Base-by-base conservation (phyloP, 805 yeast genomes). In the Sugiyamaella qingdaonensis region DNA sequence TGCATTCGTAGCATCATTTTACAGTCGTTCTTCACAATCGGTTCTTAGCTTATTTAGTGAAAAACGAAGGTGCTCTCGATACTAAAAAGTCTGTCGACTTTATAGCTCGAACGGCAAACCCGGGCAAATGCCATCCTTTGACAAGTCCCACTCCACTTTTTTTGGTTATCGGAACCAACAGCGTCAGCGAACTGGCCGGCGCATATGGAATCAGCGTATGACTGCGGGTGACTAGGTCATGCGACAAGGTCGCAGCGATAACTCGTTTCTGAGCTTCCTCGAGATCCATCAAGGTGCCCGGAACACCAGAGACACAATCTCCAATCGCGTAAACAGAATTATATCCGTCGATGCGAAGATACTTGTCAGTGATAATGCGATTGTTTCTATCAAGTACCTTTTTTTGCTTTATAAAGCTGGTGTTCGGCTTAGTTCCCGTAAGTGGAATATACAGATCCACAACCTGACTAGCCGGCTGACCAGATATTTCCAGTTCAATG, bases 111-210 rank as follows among this genome's bases (percentile, higher is more conserved):
- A 59, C 57, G 9, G 58, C 19, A 27, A 58, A 58, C 32, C 53
- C 54, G 5, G 63, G 63, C 29, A 54, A 21, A 10, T 51, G 31
- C 47, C 50, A 51, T 14, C 64, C 64, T 36, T 37, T 52, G 32
- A 56, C n/a, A 2, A 36, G 45, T 11, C 63, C 64, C 16, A 61
- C 55, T 4, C 63, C 61, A 19, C 61, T 61, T 7, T 42, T 39
- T 10, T 31, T 27, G 1, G 59, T 52, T 18, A 59, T 52, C 10
- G 63, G 58, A 9, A 58, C 56, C 13, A 57, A 27, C 5, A 44
- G 14, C 8, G 55, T 53, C 16, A 37, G 21, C n/a, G 44, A 33
- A 10, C 44, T 21, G 7, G 49, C 44, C 13, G 45, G 47, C 14
- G 27, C 41, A 37, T 58, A 56, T 10, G 52, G 46, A 19, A 10